These are phyloP conservation scores for Eutrema yunnanense DNA, from an alignment of 345 rosid species.

Conservation along the genomic window DNA sequence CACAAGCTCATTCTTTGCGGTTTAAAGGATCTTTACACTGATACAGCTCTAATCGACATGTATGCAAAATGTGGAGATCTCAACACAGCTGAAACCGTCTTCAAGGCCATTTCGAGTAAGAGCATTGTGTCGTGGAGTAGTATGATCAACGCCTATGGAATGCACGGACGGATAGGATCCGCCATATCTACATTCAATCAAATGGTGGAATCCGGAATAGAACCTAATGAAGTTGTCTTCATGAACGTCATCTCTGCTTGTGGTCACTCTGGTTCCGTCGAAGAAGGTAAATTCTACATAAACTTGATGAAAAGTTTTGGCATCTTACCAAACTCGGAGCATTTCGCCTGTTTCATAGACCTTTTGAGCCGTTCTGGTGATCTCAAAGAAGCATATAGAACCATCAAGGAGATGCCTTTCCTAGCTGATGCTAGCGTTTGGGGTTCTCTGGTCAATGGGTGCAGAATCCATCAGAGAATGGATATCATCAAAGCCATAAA, in stretches of 20 bases:
- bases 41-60: constrained; percentile 68
- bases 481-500: constrained; percentile 54
- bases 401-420: constrained; percentile 59
- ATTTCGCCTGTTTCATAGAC: constrained; percentile 74
- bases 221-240: constrained; percentile 77
- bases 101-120: constrained; percentile 40
- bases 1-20: constrained; percentile 50
- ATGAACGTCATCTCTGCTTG: constrained; percentile 80
- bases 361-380: constrained; percentile 79
- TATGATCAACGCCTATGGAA: constrained; percentile 67
- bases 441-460: constrained; percentile 75
- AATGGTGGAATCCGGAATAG: constrained; percentile 55
- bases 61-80: constrained; percentile 79
- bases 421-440: constrained; percentile 57
- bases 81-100: constrained; percentile 41
- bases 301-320: constrained; percentile 49
- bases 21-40: constrained; percentile 41
- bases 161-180: constrained; percentile 51
- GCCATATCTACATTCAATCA: constrained; percentile 53
- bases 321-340: constrained; percentile 60
- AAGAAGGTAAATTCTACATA: constrained; percentile 58
- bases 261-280: constrained; percentile 67
- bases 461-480: constrained; percentile 62
- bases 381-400: constrained; percentile 54
- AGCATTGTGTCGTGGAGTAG: constrained; percentile 75